Evolutionary conservation across 2,329 filamentous ascomycete species (phyloP), one percentile per base, ranked within the genome.

Genomic region (Botryotinia calthae): DNA sequence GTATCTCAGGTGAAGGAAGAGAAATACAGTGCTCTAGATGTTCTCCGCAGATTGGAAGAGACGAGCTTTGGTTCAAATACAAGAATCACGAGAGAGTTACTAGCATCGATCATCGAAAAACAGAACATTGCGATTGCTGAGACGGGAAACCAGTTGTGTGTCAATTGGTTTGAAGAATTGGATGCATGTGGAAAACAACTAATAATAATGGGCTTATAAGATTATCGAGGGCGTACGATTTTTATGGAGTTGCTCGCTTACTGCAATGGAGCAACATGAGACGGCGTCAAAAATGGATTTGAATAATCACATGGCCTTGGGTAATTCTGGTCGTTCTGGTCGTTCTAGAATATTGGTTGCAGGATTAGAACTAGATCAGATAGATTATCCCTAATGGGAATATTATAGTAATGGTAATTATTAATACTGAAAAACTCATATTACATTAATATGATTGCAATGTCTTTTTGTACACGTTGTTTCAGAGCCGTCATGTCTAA

Each of bases 91-190:
- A 81, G 84, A 58, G 81, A 82, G 62, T 78, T 87, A 61, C 78
- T 88, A 34, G 82, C 83, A 70, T 81, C 81, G 14, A 82, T 88
- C 18, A 59, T 25, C 4, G 48, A 51, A 14, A 67, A 67, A 28
- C 62, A 67, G 40, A 28, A 28, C 61, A 25, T 82, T 62, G 80
- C 82, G 44, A 80, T 83, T 12, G 22, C 59, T 81, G 81, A 79
- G 77, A 77, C 44, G 81, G 83, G 28, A 81, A 82, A 10, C 81
- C 83, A 75, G 79, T 82, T 66, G 80, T 84, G 84, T 76, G 82
- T 88, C 44, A 84, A 86, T 74, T 88, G 87, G 86, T 77, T 85
- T 37, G 81, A 83, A 40, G 76, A 87, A 28, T 83, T 87, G 79
- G 79, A 81, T 62, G 81, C 83, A 72, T 81, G 82, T 72, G 83